Base-by-base conservation (phyloP, 306 rosid species). In the Albizia julibrissin region DNA sequence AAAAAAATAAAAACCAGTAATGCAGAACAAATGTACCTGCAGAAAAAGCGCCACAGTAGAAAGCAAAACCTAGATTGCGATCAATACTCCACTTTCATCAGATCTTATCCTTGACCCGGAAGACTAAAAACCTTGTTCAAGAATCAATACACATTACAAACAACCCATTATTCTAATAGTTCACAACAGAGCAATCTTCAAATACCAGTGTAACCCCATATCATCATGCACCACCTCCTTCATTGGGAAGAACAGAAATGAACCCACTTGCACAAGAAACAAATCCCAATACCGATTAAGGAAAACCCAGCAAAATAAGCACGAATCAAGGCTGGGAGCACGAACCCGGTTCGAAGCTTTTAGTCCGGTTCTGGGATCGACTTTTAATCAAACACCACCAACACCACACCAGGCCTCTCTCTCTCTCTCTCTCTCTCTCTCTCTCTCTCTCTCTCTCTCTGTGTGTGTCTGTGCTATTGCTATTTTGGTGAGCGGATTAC, bases 91-190 rank as follows among this genome's bases (percentile, higher is more conserved):
- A 67, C 40, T 85, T 37, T 82, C 84, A 79, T 80, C 78, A 85
- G 90, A 91, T 91, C 93, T 88, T 86, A 71, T 42, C 76, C 79
- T 66, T 59, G 68, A 72, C 70, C 83, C 79, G 85, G 78, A 86
- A 46, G 66, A 59, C 79, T 69, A 72, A 69, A 71, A 56, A 50
- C 68, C 27, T 39, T 24, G n/a, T 75, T 59, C 5, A 29, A 31
- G 40, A 29, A 29, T 42, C 27, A 81, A 82, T 66, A 87, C 72
- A 79, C 82, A 80, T 84, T 61, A 72, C 80, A 61, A 56, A 24
- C 76, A 84, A 72, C 83, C 79, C 84, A 74, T 54, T 80, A 82
- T 77, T 72, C 85, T 76, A 74, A 80, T 73, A 64, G 15, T 27
- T 29, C 31, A 14, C 40, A 64, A 29, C 19, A 64, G 10, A 64